These are phyloP conservation scores for Smallanthus sonchifolius DNA, from an alignment of 129 eudicot species.

Conservation along the genomic window DNA sequence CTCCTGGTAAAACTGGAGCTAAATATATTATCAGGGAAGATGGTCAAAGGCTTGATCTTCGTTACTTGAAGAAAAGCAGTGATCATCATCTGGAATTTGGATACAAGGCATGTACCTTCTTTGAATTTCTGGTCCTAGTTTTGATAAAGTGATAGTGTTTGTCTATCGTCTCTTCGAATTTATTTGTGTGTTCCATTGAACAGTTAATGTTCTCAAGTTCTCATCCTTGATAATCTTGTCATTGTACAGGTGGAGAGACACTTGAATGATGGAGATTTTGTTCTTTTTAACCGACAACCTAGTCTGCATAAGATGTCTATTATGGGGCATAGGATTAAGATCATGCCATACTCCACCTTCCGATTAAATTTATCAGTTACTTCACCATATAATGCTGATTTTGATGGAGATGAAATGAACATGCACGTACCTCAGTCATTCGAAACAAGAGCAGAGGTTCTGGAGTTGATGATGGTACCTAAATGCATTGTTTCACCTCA, in stretches of 20 bases:
- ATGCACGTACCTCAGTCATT: slow-evolving; percentile 99
- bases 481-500: slow-evolving; percentile 98
- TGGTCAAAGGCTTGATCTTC: slow-evolving; percentile 98
- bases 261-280: slow-evolving; percentile 93
- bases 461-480: slow-evolving; percentile 97
- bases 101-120: slow-evolving; percentile 54
- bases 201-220: neutral
- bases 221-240: slow-evolving; percentile 3
- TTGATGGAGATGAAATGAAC: slow-evolving; percentile 99
- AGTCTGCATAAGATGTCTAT: slow-evolving; percentile 99
- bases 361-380: slow-evolving; percentile 91
- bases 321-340: slow-evolving; percentile 96
- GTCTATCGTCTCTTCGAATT: neutral
- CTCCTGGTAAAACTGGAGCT: slow-evolving; percentile 99
- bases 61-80: slow-evolving; percentile 92
- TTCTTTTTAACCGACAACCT: slow-evolving; percentile 92
- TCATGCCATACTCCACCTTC: slow-evolving; percentile 97
- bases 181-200: neutral
- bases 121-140: neutral
- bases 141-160: neutral
- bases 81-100: slow-evolving; percentile 97
- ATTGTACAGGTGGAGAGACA: slow-evolving; percentile 86
- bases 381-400: slow-evolving; percentile 98
- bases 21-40: slow-evolving; percentile 95
- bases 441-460: slow-evolving; percentile 96